Base-by-base conservation (phyloP, 108 stramenopile species). In the Stephanodiscus triporus region DNA sequence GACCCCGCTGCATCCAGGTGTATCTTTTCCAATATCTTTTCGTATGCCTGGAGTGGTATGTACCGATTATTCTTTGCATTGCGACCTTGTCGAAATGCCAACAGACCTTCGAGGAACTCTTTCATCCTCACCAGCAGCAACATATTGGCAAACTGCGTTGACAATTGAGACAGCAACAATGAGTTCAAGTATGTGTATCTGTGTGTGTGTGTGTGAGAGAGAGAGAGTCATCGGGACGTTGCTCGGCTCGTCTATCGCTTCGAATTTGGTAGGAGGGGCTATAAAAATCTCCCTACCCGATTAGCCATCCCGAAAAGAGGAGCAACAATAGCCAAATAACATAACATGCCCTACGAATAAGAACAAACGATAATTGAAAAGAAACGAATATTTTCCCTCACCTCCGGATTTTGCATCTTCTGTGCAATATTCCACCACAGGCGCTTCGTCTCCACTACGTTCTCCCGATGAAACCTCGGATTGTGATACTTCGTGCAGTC, bases 1-100 rank as follows among this genome's bases (percentile, higher is more conserved):
- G 86, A 68, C 6, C 90, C 93, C 45, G 81, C 89, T 13, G 87
- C 78, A 78, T 89, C 89, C 51, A 94, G 60, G 70, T 94, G 90
- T 11, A 94, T 75, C 66, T 91, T 78, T 55, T 94, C 85, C 50
- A 91, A 70, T 55, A 94, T 88, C 29, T 80, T 77, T 70, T 91
- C 89, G 60, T 82, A 87, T 4, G 73, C 73, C 29, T 64, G 72
- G 66, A 81, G 62, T 0, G 93, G 91, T 7, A 94, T 73, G 57
- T 80, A 86, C 8, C 83, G 70, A 45, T 51, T 48, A 19, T 29
- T 64, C 54, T 70, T 77, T 22, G 54, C 63, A 10, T 30, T 36
- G 16, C 59, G 67, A 75, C 89, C 85, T 63, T 80, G 83, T 34
- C 86, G 62, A 9, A 64, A 57, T 40, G 84, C 84, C 80, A 89